Percentiles rank a stretch among this genome's conserved stretches.
phyloP scores from a whole-genome alignment of 169 alveolate genomes.

The Eimeria praecox region DNA sequence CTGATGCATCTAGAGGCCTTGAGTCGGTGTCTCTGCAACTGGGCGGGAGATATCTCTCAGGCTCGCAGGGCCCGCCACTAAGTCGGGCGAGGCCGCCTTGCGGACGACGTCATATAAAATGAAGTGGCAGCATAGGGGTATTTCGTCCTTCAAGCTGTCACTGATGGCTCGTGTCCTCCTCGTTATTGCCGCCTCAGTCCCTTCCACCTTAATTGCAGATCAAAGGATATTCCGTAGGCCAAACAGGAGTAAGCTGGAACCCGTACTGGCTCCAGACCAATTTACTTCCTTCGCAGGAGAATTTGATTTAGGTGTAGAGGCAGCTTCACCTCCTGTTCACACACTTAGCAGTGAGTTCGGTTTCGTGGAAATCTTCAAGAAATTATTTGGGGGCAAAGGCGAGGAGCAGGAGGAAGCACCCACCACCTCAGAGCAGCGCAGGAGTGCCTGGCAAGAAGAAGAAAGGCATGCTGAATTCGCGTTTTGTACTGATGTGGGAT shows the following conservation, averaged over 20 bases:
- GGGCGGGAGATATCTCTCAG: not conserved
- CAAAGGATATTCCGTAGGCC: conserved; percentile 18
- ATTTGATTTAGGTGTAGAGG: not conserved
- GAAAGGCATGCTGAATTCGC: conserved; percentile 67
- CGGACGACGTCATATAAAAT: not conserved
- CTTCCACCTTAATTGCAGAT: not conserved
- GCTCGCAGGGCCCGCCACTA: not conserved
- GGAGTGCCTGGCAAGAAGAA: conserved; percentile 59
- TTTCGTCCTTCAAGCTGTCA: not conserved
- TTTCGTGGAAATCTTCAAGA: conserved; percentile 61
- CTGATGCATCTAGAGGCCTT: not conserved
- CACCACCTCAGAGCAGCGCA: conserved; percentile 56
- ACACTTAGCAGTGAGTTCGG: not conserved
- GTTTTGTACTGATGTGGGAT: conserved; percentile 60
- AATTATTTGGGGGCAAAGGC: conserved; percentile 29
- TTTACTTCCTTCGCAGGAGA: not conserved
- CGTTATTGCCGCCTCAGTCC: not conserved
- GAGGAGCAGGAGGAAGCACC: conserved; percentile 64
- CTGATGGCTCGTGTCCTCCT: not conserved
- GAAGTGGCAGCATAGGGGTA: not conserved
- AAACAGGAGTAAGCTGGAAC: not conserved
- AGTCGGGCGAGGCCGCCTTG: not conserved
- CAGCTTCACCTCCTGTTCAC: not conserved
- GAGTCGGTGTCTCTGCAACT: conserved; percentile 1
- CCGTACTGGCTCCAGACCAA: conserved; percentile 32